A percentile compares a stretch with the other conserved stretches of the same genome.
phyloP scores from a whole-genome alignment of 495 filamentous ascomycete species.

The Penicillium salamii region DNA sequence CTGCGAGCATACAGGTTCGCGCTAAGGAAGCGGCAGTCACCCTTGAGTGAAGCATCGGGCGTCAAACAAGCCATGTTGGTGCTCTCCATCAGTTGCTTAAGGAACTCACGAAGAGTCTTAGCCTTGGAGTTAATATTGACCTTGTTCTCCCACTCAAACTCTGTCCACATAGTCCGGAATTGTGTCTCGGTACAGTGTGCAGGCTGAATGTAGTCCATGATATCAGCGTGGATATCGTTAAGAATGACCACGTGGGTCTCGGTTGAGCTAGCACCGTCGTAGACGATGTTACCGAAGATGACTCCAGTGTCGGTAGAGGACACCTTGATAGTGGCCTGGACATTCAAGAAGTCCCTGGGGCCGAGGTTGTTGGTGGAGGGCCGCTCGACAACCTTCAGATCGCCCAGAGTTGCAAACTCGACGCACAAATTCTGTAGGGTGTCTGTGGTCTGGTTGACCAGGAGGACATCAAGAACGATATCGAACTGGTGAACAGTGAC shows the following conservation, averaged over 20 bases:
- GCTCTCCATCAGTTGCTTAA: constrained; percentile 91
- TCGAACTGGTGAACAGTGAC: constrained; percentile 99
- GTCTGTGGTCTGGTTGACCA: constrained; percentile 97
- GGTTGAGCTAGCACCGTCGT: constrained; percentile 91
- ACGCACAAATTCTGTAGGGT: constrained; percentile 96
- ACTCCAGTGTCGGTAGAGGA: constrained; percentile 98
- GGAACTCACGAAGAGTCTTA: constrained; percentile 86
- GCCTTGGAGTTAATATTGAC: constrained; percentile 99
- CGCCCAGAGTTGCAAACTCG: constrained; percentile 95
- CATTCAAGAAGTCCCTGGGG: constrained; percentile 94
- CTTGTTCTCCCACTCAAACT: constrained; percentile 99
- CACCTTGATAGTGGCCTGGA: constrained; percentile 99
- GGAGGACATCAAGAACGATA: constrained; percentile 92
- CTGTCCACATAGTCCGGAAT: constrained; percentile 99
- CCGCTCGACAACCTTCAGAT: constrained; percentile 96
- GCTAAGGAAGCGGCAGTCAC: constrained; percentile 96
- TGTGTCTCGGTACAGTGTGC: constrained; percentile 96
- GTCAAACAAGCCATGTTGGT: constrained; percentile 99
- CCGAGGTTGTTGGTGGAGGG: constrained; percentile 94
- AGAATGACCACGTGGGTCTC: constrained; percentile 98
- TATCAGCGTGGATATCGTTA: constrained; percentile 98
- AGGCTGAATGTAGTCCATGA: constrained; percentile 99
- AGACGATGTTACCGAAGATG: constrained; percentile 98
- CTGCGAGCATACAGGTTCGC: constrained; percentile 97
- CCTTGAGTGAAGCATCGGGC: constrained; percentile 92